phyloP scores from a whole-genome alignment of 371 early-diverging fungal genomes.

The Mucor racemosus region DNA sequence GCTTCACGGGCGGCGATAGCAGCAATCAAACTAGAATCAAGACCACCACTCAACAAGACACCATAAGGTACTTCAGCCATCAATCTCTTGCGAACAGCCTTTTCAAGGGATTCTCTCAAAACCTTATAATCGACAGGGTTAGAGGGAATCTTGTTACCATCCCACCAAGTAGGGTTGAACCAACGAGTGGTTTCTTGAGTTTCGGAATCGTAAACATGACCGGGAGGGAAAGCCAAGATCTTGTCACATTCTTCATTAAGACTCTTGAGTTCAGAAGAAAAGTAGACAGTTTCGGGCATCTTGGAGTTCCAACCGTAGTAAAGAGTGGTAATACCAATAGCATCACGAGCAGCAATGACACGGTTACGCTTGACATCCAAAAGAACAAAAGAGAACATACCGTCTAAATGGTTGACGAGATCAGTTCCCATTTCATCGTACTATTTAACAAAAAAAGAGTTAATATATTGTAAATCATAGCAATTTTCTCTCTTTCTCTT shows the following conservation, averaged over 20 bases:
- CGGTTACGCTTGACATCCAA: slow-evolving; percentile 84
- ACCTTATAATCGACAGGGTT: slow-evolving; percentile 64
- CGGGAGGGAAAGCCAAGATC: slow-evolving; percentile 95
- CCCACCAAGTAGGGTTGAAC: slow-evolving; percentile 93
- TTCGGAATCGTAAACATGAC: slow-evolving; percentile 84
- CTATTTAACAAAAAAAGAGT: slow-evolving; percentile 40
- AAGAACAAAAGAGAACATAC: slow-evolving; percentile 95
- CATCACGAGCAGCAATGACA: slow-evolving; percentile 92
- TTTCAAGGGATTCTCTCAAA: slow-evolving; percentile 81
- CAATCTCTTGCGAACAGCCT: slow-evolving; percentile 90
- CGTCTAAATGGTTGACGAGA: slow-evolving; percentile 84
- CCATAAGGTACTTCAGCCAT: slow-evolving; percentile 98
- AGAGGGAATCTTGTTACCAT: slow-evolving; percentile 58
- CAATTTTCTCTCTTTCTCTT: slow-evolving; percentile 17
- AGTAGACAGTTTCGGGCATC: slow-evolving; percentile 87
- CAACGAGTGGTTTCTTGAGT: slow-evolving; percentile 80
- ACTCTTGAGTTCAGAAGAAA: slow-evolving; percentile 93
- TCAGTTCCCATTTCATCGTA: slow-evolving; percentile 86
- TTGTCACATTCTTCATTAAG: slow-evolving; percentile 94
- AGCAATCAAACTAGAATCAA: slow-evolving; percentile 94
- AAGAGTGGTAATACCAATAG: slow-evolving; percentile 96
- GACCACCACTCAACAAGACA: slow-evolving; percentile 92
- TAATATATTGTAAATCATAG: neutral
- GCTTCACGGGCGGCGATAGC: slow-evolving; percentile 88
- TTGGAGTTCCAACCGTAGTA: slow-evolving; percentile 89